A percentile compares a stretch with the other conserved stretches of the same genome.
Conservation (phyloP, 768 basidiomycete species). For the Agrocybe pediades region DNA sequence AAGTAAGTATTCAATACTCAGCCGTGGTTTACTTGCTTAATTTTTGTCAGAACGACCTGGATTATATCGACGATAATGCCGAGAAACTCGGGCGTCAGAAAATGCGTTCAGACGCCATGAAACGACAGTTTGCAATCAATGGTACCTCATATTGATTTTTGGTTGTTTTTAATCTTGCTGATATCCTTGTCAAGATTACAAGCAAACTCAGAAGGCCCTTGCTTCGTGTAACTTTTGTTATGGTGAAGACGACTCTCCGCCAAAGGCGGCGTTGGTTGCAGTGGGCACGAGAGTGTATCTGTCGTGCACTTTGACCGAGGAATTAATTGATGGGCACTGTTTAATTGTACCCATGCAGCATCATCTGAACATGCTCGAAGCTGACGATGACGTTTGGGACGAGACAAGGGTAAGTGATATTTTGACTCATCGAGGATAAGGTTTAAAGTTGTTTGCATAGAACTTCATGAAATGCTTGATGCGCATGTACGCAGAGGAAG, state of each 20-base stretch:
- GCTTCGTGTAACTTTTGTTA: conserved; percentile 88
- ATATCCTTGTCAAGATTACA: conserved; percentile 71
- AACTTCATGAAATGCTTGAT: conserved; percentile 93
- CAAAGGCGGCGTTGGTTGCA: conserved; percentile 85
- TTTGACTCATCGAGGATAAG: neutral
- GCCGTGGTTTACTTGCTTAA: neutral
- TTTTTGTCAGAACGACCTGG: conserved; percentile 69
- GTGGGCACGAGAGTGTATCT: conserved; percentile 91
- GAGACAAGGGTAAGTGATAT: conserved; percentile 77
- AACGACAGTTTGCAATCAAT: conserved; percentile 94
- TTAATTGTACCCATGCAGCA: conserved; percentile 96
- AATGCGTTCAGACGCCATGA: conserved; percentile 96
- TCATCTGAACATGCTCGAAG: conserved; percentile 87
- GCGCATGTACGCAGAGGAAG: conserved; percentile 90
- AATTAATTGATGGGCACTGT: conserved; percentile 90
- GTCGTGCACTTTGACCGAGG: conserved; percentile 86
- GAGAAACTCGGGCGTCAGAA: conserved; percentile 91
- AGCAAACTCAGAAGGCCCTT: conserved; percentile 88
- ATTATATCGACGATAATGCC: conserved; percentile 97
- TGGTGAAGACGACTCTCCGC: conserved; percentile 88
- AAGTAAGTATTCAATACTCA: conserved; percentile 45
- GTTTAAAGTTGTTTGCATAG: conserved; percentile 28
- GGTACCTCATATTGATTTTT: too few relatives aligned
- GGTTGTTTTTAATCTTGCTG: neutral
- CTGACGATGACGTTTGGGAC: conserved; percentile 98